Evolutionary conservation across 257 asterid species (phyloP), one percentile per base, ranked within the genome.

Genomic region (Salvia miltiorrhiza): DNA sequence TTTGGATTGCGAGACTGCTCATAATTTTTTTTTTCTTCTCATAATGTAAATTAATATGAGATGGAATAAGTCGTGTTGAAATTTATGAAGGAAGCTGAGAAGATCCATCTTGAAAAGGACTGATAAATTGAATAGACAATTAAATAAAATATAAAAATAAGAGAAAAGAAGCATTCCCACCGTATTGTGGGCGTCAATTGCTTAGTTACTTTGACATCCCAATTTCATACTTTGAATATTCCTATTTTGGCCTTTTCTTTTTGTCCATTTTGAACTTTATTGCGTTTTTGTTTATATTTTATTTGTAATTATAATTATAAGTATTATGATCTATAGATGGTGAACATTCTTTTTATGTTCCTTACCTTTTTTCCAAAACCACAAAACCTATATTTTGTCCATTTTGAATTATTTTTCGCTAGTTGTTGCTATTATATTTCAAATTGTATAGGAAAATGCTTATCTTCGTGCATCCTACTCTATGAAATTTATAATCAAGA

Each of bases 71-170:
- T 61, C 62, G 4, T 7, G 2, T 8, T 33, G 13, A 26, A 24
- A 17, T 61, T 16, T 14, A 61, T 72, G 28, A 1, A 20, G 26
- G 12, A 49, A 33, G 49, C 8, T 9, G 14, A 39, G 39, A 23
- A 41, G 44, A 71, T 70, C 57, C 21, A 17, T 19, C 37, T 63
- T 28, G 71, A 71, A 62, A 71, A 45, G 45, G 70, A 63, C 16
- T 37, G 3, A 40, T 12, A 61, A 10, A 45, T 49, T 24, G 3
- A 26, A 53, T 48, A 7, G 6, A 37, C 23, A 40, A n/a, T 7
- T 28, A 28, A 26, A 24, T 12, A 39, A 13, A 16, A 45, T 1
- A 62, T 5, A 8, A 7, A n/a, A 45, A 30, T 11, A 52, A 23
- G 35, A n/a, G n/a, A 49, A 41, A 14, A 69, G 14, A 19, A 20